Conservation (phyloP, 129 eudicot species). For the Pulicaria dysenterica region DNA sequence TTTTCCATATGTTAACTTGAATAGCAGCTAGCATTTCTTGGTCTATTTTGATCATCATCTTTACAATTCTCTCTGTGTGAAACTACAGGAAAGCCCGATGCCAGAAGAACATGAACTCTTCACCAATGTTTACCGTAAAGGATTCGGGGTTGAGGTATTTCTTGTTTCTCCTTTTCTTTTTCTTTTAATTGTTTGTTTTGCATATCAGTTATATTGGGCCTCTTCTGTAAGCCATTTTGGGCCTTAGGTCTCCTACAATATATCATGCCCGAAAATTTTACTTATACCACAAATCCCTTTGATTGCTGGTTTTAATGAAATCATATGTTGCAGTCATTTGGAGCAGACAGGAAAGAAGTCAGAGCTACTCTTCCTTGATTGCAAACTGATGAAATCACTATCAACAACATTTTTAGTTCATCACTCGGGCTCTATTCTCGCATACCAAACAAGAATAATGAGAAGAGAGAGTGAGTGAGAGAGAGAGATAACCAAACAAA, state of each 20-base stretch:
- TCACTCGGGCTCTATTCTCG: conserved; percentile 2
- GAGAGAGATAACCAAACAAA: not conserved
- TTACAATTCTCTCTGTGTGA: conserved; percentile 15
- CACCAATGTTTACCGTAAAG: conserved; percentile 86
- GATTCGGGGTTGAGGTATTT: conserved; percentile 82
- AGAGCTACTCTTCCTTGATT: conserved; percentile 74
- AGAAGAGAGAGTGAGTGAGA: conserved; percentile 22
- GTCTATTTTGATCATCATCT: not conserved
- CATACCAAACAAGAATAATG: conserved; percentile 31
- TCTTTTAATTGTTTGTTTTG: not conserved
- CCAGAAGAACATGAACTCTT: conserved; percentile 86
- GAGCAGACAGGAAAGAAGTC: conserved; percentile 86
- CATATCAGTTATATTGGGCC: not conserved
- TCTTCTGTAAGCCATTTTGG: not conserved
- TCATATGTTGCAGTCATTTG: conserved; percentile 62
- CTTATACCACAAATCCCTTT: no score
- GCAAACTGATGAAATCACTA: not conserved
- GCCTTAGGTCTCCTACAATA: no score
- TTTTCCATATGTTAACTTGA: not conserved
- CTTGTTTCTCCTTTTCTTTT: not conserved
- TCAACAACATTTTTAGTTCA: not conserved
- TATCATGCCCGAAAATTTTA: no score
- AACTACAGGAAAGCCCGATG: conserved; percentile 81
- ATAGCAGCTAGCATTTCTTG: not conserved
- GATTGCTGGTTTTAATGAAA: not conserved